These are phyloP conservation scores for Triglochin maritima DNA, from an alignment of 106 monocot species.

Conservation along the genomic window DNA sequence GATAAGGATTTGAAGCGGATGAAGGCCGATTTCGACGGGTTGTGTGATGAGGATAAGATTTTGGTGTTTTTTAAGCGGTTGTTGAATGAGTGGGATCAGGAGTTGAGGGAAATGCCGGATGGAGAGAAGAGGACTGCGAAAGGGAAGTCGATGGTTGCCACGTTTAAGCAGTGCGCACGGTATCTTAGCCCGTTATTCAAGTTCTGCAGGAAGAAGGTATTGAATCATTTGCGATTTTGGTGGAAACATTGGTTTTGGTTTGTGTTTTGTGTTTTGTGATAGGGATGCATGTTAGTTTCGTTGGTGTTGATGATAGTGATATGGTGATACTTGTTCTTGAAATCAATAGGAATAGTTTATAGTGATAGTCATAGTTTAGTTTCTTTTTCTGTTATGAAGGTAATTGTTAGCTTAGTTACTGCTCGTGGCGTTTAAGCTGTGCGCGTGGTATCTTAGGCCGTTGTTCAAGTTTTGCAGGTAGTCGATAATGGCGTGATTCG, in stretches of 20 bases:
- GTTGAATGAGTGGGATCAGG: constrained; percentile 86
- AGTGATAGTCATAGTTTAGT: too few species aligned
- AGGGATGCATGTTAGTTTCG: too few species aligned
- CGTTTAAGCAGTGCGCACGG: constrained; percentile 90
- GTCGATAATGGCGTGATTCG: constrained; percentile 65
- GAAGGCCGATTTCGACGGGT: constrained; percentile 64
- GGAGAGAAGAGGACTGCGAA: constrained; percentile 72
- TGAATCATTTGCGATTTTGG: background rate
- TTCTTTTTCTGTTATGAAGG: too few species aligned
- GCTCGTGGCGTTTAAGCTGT: constrained; percentile 94
- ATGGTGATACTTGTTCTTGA: too few species aligned
- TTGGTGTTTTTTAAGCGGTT: constrained; percentile 88
- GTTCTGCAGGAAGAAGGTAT: constrained; percentile 96
- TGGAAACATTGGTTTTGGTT: too few species aligned
- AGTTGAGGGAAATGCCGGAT: constrained; percentile 75
- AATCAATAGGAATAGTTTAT: too few species aligned
- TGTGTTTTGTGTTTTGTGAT: too few species aligned
- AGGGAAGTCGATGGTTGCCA: constrained; percentile 86
- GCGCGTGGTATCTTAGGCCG: constrained; percentile 79
- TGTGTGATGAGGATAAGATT: constrained; percentile 95
- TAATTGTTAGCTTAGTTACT: too few species aligned
- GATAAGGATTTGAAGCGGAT: constrained; percentile 63
- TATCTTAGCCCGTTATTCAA: constrained; percentile 86
- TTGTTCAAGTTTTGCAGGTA: constrained; percentile 96
- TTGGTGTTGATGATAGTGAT: too few species aligned